Conservation (phyloP, 495 filamentous ascomycete genomes). For the Cudoniella acicularis region DNA sequence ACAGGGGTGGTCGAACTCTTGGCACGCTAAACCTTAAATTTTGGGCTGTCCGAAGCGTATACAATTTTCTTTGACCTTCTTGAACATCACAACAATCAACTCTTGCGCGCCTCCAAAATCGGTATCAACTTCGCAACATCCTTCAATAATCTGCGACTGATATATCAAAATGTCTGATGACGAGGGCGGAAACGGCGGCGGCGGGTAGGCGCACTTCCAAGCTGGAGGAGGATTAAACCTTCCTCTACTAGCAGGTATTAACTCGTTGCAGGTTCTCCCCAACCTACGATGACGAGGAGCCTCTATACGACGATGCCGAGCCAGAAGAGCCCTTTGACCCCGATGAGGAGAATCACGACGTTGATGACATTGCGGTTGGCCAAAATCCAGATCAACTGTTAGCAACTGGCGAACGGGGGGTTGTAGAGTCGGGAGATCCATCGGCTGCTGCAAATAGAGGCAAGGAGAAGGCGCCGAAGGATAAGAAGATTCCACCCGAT, state of each 20-base stretch:
- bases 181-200: conserved; percentile 65
- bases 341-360: conserved; percentile 44
- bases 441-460: conserved; percentile 57
- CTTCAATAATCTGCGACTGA: not conserved
- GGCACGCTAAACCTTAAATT: conserved; percentile 26
- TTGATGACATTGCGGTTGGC: conserved; percentile 37
- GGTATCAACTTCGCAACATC: not conserved
- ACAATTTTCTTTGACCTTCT: conserved; percentile 15
- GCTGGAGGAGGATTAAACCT: not conserved
- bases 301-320: conserved; percentile 54
- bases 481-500: conserved; percentile 87
- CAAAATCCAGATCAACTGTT: conserved; percentile 37
- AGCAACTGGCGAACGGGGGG: conserved; percentile 47
- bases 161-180: conserved; percentile 77
- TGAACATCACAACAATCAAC: not conserved
- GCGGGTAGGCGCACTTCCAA: conserved; percentile 31
- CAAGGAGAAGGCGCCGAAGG: conserved; percentile 60
- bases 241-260: not conserved
- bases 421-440: conserved; percentile 72
- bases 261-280: conserved; percentile 17
- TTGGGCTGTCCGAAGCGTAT: not conserved
- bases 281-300: conserved; percentile 64
- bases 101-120: not conserved
- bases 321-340: conserved; percentile 50
- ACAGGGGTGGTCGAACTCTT: conserved; percentile 8